Base-by-base conservation (phyloP, 768 basidiomycete species). In the Lactifluus rugatus region DNA sequence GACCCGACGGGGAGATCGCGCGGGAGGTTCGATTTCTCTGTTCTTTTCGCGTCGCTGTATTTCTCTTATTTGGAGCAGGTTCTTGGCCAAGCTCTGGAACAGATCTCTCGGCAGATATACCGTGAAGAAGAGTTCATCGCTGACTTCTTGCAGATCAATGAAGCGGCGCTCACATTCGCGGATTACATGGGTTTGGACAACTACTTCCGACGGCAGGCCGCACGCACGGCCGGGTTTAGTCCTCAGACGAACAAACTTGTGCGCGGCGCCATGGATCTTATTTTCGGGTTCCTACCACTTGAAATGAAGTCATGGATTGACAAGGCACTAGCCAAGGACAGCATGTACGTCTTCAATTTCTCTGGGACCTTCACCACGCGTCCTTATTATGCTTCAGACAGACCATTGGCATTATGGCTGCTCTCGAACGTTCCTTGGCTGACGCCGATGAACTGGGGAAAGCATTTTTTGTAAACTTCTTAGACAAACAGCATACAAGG, bases 141-240 rank as follows among this genome's bases (percentile, higher is more conserved):
- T 9, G 89, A 93, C 65, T 97, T 97, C 71, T 74, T 98, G 48
- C 93, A 93, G 67, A 87, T 96, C 68, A 91, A 92, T 62, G 88
- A 94, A 60, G 80, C 83, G 21, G 83, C 83, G 17, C 78, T 93
- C 14, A 96, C 95, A 1, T 98, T 93, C 70, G 95, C 95, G 14
- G 95, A 97, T 72, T 93, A 95, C 65, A 90, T 92, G 82, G 83
- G 84, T 46, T 74, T 98, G 58, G 95, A 98, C 68, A 91, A 83
- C 60, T 98, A 96, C 71, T 96, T 96, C 75, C 80, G 91, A 25
- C 76, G 95, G 48, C 91, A 97, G 68, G 95, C 95, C n/a, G 76
- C 85, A 6, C 78, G 89, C 26, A 75, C 81, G 51, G 78, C 77
- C 26, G 81, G 83, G 28, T 76, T 94, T 45, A 83, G 81, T 58